Base-by-base conservation (phyloP, 2,329 filamentous ascomycete genomes). In the Keithomyces neogunnii region DNA sequence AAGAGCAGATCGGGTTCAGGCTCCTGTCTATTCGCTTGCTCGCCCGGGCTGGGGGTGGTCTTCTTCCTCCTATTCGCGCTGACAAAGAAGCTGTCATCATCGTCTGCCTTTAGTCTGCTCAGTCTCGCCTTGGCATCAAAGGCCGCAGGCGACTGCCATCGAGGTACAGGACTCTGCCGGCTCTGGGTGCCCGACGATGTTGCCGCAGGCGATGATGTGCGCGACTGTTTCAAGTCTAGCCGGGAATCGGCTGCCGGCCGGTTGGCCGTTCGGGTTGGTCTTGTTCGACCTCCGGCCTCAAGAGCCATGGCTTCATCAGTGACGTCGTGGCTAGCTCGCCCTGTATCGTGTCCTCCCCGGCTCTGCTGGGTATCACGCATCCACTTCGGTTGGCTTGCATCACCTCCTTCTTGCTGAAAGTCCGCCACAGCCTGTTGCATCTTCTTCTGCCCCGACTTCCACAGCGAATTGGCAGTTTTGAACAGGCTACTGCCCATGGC, bases 381-480 rank as follows among this genome's bases (percentile, higher is more conserved):
- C 93, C 93, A 99, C 63, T 89, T 93, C 0, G 93, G 93, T 63
- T 96, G 88, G 62, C 67, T 88, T 2, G 86, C 77, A 62, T 96
- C 90, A 13, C 66, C 85, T 42, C 44, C 52, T 4, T 78, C 77
- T 56, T 81, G 76, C 57, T 86, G 81, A 53, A 97, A 87, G 13
- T 99, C 93, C 7, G 90, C 84, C 35, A 97, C 88, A 4, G 89
- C 92, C 67, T 93, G 89, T 62, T 95, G 89, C 52, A 97, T 81
- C 65, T 89, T 91, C 69, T 96, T 99, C 63, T 91, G 89, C 0
- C 92, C 85, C 3, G 87, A 88, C 65, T 96, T 99, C 93, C 93
- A 99, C 1, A 97, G 71, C 1, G 89, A 92, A 58, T 95, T 95
- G 2, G 93, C 93, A 3, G 91, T 93, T 66, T 99, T 99, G 67